These are phyloP conservation scores for Penicillium mononematosum DNA, from an alignment of 495 filamentous ascomycete genomes.

Conservation along the genomic window DNA sequence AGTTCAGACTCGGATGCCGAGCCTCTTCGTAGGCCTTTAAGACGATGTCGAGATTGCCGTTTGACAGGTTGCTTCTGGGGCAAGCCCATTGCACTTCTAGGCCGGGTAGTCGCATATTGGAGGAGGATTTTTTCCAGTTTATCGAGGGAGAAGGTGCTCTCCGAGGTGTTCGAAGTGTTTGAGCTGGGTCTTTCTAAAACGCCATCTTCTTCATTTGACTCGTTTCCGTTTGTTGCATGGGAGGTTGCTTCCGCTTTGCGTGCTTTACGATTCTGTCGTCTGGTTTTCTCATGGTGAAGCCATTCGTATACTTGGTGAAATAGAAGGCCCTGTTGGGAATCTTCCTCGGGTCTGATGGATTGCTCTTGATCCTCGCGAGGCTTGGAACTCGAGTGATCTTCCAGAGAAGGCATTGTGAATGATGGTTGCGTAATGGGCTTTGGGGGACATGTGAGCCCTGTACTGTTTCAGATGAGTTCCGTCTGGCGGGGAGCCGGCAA, in stretches of 20 bases:
- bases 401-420: slow-evolving; percentile 31
- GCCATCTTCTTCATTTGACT: slow-evolving; percentile 26
- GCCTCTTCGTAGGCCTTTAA: slow-evolving; percentile 40
- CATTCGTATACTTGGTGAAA: slow-evolving; percentile 73
- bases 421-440: slow-evolving; percentile 31
- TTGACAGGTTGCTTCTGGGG: slow-evolving; percentile 40
- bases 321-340: slow-evolving; percentile 51
- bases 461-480: slow-evolving; percentile 27
- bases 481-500: slow-evolving; percentile 26
- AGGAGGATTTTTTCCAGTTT: slow-evolving; percentile 65
- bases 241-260: slow-evolving; percentile 31
- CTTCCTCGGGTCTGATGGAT: slow-evolving; percentile 32
- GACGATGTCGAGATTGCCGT: slow-evolving; percentile 30
- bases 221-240: slow-evolving; percentile 26
- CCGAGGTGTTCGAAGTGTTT: slow-evolving; percentile 43
- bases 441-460: slow-evolving; percentile 25
- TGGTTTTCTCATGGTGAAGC: slow-evolving; percentile 73
- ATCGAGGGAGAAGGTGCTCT: slow-evolving; percentile 63
- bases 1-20: slow-evolving; percentile 78
- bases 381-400: slow-evolving; percentile 30
- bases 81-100: slow-evolving; percentile 26
- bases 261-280: slow-evolving; percentile 52
- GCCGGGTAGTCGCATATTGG: slow-evolving; percentile 46
- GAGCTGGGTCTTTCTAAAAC: slow-evolving; percentile 26
- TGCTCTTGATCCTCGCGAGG: slow-evolving; percentile 33